Percentiles rank a stretch among this genome's conserved stretches.
These are phyloP conservation scores for Keqinozyma sinolaborantium DNA, from an alignment of 1,139 yeast species.

Conservation along the genomic window DNA sequence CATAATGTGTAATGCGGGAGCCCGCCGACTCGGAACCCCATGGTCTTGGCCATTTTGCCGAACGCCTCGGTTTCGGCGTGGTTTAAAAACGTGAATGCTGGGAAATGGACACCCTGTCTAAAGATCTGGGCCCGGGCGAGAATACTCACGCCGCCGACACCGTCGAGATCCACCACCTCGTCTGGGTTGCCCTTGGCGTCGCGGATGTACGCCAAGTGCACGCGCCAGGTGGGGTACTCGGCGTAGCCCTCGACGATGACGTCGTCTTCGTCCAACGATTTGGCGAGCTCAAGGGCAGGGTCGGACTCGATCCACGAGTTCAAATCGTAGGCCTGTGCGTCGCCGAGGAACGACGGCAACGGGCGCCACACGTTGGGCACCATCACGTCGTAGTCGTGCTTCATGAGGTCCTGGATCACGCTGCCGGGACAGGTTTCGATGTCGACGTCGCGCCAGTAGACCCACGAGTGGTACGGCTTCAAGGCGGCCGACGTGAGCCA, in stretches of 20 bases:
- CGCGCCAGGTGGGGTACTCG: conserved; percentile 86
- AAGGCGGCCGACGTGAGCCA: conserved; percentile 79
- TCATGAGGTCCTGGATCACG: conserved; percentile 77
- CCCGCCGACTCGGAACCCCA: conserved; percentile 83
- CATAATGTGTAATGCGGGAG: conserved; percentile 86
- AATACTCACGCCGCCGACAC: conserved; percentile 89
- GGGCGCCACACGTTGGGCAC: conserved; percentile 95
- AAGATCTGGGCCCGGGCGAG: conserved; percentile 80
- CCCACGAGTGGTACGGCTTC: conserved; percentile 89
- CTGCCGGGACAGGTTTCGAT: conserved; percentile 80
- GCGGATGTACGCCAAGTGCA: conserved; percentile 73
- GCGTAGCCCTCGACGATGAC: conserved; percentile 91
- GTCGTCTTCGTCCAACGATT: conserved; percentile 69
- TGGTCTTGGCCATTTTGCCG: conserved; percentile 78
- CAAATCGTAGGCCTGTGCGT: conserved; percentile 81
- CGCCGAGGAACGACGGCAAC: conserved; percentile 68
- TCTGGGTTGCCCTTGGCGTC: conserved; percentile 60
- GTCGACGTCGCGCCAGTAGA: conserved; percentile 91
- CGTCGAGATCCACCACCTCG: conserved; percentile 73
- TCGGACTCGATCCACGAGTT: conserved; percentile 87
- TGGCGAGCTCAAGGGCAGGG: conserved; percentile 65
- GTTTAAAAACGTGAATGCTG: conserved; percentile 83
- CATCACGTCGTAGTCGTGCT: conserved; percentile 68
- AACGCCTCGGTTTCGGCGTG: conserved; percentile 94
- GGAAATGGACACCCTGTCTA: conserved; percentile 80